Conservation (phyloP, 257 asterid species). For the Nicotiana attenuata region DNA sequence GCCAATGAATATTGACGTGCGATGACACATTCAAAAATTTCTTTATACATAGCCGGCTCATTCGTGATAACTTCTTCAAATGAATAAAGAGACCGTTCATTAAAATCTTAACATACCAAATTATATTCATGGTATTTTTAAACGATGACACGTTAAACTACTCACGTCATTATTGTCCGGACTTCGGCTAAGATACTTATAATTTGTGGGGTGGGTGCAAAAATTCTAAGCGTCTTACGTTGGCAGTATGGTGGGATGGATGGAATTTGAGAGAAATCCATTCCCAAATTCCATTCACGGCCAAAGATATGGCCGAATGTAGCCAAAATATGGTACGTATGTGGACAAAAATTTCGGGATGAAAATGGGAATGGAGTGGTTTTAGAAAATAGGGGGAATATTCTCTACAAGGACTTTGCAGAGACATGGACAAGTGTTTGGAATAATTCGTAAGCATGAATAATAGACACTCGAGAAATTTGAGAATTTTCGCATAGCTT, state of each 20-base stretch:
- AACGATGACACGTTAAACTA: conserved; percentile 14
- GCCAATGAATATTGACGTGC: neutral
- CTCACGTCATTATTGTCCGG: neutral
- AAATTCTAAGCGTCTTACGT: neutral
- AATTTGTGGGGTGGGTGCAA: neutral
- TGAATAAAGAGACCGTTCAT: neutral
- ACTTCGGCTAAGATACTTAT: neutral
- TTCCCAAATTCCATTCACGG: neutral
- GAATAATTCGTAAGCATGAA: conserved; percentile 7
- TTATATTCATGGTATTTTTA: neutral
- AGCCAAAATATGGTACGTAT: conserved; percentile 5
- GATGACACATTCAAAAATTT: neutral
- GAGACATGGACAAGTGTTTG: conserved; percentile 20
- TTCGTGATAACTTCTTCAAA: neutral
- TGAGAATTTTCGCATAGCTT: neutral
- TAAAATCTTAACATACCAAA: neutral
- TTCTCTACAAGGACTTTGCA: conserved; percentile 13
- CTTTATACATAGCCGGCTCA: conserved; percentile 11
- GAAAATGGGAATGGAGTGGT: neutral
- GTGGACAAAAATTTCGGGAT: neutral
- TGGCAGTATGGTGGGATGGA: neutral
- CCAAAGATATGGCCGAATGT: conserved; percentile 13
- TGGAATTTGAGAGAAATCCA: neutral
- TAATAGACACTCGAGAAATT: neutral
- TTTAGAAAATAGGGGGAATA: conserved; percentile 14